Percentiles rank a stretch among this genome's conserved stretches.
Evolutionary conservation across 495 filamentous ascomycete species (phyloP).

Genomic region (Tuber brumale): DNA sequence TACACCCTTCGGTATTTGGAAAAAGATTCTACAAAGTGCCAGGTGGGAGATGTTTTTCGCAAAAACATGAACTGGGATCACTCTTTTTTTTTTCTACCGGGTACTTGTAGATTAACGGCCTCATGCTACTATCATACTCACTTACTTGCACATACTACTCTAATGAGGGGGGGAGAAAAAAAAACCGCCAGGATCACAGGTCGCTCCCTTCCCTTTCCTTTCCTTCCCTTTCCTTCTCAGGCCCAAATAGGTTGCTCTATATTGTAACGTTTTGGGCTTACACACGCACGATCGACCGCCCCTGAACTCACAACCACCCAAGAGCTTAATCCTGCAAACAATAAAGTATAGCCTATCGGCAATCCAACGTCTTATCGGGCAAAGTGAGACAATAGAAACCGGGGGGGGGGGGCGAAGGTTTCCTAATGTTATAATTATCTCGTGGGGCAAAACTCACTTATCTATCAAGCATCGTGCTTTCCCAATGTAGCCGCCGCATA

Average conservation of each 20-base stretch:
- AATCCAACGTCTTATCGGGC: not conserved
- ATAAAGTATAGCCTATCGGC: not conserved
- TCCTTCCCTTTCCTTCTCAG: not conserved
- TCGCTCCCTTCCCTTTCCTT: not conserved
- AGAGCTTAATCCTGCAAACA: slow-evolving; percentile 2
- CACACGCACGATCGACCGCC: not conserved
- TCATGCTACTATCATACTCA: too few species aligned
- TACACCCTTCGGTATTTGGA: not conserved
- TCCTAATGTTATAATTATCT: not conserved
- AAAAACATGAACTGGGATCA: too few species aligned
- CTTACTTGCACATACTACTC: too few species aligned
- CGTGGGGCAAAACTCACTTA: too few species aligned
- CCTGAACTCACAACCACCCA: not conserved
- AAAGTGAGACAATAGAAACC: not conserved
- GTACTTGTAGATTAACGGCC: not conserved
- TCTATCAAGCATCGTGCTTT: not conserved
- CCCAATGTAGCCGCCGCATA: too few species aligned
- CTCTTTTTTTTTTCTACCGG: too few species aligned
- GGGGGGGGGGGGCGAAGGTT: not conserved
- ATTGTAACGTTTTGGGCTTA: not conserved
- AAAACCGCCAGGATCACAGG: not conserved
- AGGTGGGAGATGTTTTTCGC: too few species aligned
- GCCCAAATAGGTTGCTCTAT: not conserved
- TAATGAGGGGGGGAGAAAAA: not conserved
- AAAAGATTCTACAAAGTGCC: not conserved